Percentiles rank a stretch among this genome's conserved stretches.
These are phyloP conservation scores for Suhomyces anneliseae DNA, from an alignment of 1,139 yeast genomes.

Conservation along the genomic window DNA sequence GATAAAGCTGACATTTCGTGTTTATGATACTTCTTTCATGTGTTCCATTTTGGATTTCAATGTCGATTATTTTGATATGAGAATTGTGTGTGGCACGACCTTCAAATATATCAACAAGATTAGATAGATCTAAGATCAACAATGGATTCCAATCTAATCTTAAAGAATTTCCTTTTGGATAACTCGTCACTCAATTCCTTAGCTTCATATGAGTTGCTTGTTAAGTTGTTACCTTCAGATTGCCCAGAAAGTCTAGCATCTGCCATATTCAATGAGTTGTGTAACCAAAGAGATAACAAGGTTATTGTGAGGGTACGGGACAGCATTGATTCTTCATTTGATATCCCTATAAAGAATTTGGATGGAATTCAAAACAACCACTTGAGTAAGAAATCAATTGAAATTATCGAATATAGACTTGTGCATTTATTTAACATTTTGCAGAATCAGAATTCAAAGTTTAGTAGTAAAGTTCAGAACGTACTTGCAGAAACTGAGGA, in stretches of 20 bases:
- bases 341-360: slow-evolving; percentile 21
- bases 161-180: neutral
- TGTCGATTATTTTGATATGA: neutral
- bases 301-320: slow-evolving; percentile 13
- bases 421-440: slow-evolving; percentile 12
- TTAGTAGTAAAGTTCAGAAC: slow-evolving; percentile 18
- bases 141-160: neutral
- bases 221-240: slow-evolving; percentile 18
- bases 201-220: slow-evolving; percentile 7
- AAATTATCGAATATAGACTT: slow-evolving; percentile 17
- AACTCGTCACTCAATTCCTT: neutral
- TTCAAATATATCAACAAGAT: slow-evolving; percentile 4
- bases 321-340: slow-evolving; percentile 21
- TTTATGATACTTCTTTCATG: neutral
- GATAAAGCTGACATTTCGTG: slow-evolving; percentile 13
- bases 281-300: slow-evolving; percentile 20
- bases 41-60: neutral
- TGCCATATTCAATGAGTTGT: slow-evolving; percentile 20
- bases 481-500: slow-evolving; percentile 19
- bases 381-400: slow-evolving; percentile 13
- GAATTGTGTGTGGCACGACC: slow-evolving; percentile 7
- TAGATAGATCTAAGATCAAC: neutral
- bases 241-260: slow-evolving; percentile 13
- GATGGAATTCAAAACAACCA: neutral
- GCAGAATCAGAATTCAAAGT: slow-evolving; percentile 8